phyloP scores from a whole-genome alignment of 2,329 filamentous ascomycete species.

The Ophiocordyceps australis region DNA sequence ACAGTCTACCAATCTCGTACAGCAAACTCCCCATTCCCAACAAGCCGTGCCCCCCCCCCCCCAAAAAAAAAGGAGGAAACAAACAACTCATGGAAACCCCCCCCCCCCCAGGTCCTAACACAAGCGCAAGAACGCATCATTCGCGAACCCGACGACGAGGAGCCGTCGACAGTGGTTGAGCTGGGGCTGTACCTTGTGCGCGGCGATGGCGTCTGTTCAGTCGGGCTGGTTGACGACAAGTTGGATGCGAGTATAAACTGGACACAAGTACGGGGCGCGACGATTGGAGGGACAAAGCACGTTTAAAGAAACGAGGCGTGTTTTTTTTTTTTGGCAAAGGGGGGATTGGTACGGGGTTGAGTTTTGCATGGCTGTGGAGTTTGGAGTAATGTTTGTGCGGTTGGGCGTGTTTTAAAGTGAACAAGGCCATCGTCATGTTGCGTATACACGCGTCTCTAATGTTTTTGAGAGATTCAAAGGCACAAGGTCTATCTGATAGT shows the following conservation, averaged over 20 bases:
- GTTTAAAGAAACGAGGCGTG: constrained; percentile 16
- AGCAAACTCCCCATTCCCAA: neutral
- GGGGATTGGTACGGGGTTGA: too few species aligned
- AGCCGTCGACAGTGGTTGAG: constrained; percentile 62
- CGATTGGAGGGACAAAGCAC: constrained; percentile 76
- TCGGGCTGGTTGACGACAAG: constrained; percentile 77
- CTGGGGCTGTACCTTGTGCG: constrained; percentile 84
- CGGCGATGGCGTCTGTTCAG: constrained; percentile 84
- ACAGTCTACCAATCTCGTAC: constrained; percentile 68
- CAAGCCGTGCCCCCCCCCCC: neutral
- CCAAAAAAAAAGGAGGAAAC: too few species aligned
- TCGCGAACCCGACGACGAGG: constrained; percentile 63
- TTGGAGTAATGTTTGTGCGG: too few species aligned
- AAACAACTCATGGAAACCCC: too few species aligned
- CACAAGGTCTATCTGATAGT: too few species aligned
- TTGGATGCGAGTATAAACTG: constrained; percentile 86
- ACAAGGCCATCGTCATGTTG: too few species aligned
- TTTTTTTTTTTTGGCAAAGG: neutral
- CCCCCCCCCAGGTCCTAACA: constrained; percentile 44
- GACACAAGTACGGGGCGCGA: constrained; percentile 70
- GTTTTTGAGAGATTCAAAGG: too few species aligned
- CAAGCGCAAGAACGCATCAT: constrained; percentile 82
- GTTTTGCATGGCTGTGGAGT: too few species aligned
- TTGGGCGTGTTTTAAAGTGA: too few species aligned
- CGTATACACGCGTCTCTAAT: too few species aligned